Evolutionary conservation across 768 basidiomycete genomes (phyloP).

Genomic region (Leccinum subtestaceum): DNA sequence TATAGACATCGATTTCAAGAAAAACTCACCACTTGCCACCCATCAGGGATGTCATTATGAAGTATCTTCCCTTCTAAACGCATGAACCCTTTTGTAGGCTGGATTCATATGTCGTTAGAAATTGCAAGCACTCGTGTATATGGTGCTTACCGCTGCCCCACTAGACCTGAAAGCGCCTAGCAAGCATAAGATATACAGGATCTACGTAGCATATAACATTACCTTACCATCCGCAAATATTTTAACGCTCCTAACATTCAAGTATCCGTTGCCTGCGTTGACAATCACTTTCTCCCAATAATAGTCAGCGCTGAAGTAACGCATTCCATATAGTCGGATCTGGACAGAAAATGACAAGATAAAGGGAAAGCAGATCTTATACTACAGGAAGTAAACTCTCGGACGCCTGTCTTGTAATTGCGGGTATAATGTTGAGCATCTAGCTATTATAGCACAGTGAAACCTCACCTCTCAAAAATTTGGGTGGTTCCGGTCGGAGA

Average conservation of each 20-base stretch:
- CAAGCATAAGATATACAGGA: neutral
- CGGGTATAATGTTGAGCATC: constrained; percentile 29
- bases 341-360: constrained; percentile 26
- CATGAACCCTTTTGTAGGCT: constrained; percentile 78
- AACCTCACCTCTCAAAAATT: too few species aligned
- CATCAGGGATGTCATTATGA: constrained; percentile 64
- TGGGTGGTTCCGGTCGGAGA: too few species aligned
- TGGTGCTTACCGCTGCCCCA: constrained; percentile 70
- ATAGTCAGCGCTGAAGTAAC: constrained; percentile 58
- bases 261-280: constrained; percentile 56
- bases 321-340: constrained; percentile 80
- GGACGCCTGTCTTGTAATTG: constrained; percentile 54
- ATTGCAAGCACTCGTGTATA: neutral
- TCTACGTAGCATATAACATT: neutral
- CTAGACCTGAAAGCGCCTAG: constrained; percentile 83
- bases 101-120: neutral
- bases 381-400: constrained; percentile 57
- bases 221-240: constrained; percentile 59
- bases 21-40: constrained; percentile 84
- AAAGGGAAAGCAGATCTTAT: constrained; percentile 5
- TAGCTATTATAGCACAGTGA: too few species aligned
- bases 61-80: constrained; percentile 62
- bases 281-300: constrained; percentile 73
- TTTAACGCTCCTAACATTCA: constrained; percentile 75
- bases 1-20: neutral